Evolutionary conservation across 257 asterid species (phyloP).

Genomic region (Solanum lignicaule): DNA sequence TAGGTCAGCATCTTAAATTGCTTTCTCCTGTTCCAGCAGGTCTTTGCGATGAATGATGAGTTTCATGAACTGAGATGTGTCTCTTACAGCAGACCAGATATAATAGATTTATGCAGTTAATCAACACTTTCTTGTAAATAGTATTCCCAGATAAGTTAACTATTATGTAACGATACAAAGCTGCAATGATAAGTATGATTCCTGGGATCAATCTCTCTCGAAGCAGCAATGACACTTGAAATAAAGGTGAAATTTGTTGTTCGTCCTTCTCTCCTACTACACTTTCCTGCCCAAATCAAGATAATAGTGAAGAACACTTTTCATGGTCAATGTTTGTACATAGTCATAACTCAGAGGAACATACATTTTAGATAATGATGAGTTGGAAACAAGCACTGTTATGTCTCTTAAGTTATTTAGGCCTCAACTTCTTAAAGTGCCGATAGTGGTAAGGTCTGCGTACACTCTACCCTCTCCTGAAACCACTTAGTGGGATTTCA

Average conservation of each 20-base stretch:
- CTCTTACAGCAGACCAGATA: neutral
- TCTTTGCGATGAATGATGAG: conserved; percentile 1
- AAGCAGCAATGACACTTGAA: neutral
- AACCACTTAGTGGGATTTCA: no score
- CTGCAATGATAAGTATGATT: neutral
- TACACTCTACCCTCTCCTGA: neutral
- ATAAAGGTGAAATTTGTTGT: neutral
- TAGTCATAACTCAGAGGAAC: neutral
- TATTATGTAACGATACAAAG: neutral
- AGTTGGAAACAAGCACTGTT: neutral
- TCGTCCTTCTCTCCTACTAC: neutral
- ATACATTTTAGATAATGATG: neutral
- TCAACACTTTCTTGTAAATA: neutral
- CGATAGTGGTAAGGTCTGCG: neutral
- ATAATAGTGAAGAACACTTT: neutral
- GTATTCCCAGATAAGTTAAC: neutral
- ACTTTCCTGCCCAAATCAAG: neutral
- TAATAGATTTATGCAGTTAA: neutral
- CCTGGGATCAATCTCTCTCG: neutral
- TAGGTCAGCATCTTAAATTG: conserved; percentile 47
- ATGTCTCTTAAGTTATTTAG: neutral
- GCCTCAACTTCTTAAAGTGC: neutral
- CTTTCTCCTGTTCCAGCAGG: conserved; percentile 13
- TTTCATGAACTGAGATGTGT: neutral
- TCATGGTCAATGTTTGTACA: neutral